phyloP scores from a whole-genome alignment of 768 basidiomycete species.

The Mycena floridula region DNA sequence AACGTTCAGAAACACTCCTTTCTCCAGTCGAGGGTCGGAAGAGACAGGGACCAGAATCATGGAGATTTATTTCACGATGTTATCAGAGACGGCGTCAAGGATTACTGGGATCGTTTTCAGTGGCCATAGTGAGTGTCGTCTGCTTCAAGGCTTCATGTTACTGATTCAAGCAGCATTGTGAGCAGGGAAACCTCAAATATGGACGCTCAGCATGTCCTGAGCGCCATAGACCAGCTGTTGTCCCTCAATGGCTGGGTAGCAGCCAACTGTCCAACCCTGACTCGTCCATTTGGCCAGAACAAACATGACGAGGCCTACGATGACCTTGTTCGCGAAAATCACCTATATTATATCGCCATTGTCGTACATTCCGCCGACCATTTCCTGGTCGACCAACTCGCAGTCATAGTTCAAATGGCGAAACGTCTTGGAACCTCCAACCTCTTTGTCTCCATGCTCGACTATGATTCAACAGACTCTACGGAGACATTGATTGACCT shows the following conservation, averaged over 20 bases:
- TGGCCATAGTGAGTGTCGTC: slow-evolving; percentile 69
- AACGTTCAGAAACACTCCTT: slow-evolving; percentile 89
- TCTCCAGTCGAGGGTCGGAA: slow-evolving; percentile 80
- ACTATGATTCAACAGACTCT: slow-evolving; percentile 92
- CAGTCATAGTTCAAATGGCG: slow-evolving; percentile 94
- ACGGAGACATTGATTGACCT: slow-evolving; percentile 92
- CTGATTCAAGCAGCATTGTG: slow-evolving; percentile 49
- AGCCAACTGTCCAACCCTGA: slow-evolving; percentile 87
- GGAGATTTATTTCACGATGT: slow-evolving; percentile 75
- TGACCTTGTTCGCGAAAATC: slow-evolving; percentile 76
- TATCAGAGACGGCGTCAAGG: slow-evolving; percentile 68
- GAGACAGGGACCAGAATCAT: slow-evolving; percentile 55
- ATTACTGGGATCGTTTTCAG: slow-evolving; percentile 93
- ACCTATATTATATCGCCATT: slow-evolving; percentile 91
- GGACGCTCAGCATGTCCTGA: slow-evolving; percentile 86
- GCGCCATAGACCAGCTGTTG: slow-evolving; percentile 89
- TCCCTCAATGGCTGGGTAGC: slow-evolving; percentile 98
- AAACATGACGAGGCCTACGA: slow-evolving; percentile 82
- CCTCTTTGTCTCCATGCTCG: slow-evolving; percentile 96
- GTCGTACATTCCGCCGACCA: slow-evolving; percentile 98
- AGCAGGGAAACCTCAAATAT: slow-evolving; percentile 80
- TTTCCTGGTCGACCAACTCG: slow-evolving; percentile 96
- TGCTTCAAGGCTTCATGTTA: background rate
- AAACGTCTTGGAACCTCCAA: slow-evolving; percentile 84
- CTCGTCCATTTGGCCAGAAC: slow-evolving; percentile 93